Base-by-base conservation (phyloP, 2,329 filamentous ascomycete species). In the Talaromyces sp. region DNA sequence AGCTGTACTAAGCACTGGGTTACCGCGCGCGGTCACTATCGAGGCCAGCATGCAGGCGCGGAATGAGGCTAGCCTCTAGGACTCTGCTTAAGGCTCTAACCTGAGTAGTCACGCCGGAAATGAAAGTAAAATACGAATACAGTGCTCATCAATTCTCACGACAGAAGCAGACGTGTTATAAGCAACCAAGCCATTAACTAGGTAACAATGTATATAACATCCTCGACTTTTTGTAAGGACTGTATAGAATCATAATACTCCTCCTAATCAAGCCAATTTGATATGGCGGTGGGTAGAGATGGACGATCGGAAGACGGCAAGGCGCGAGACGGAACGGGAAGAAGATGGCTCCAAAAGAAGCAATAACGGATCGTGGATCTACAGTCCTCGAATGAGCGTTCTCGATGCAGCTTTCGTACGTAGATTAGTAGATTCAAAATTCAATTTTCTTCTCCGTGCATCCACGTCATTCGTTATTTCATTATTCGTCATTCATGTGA, bases 321-420 rank as follows among this genome's bases (percentile, higher is more conserved):
- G 27, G 61, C 49, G 47, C 39, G 52, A 60, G 52, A 62, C 59
- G 64, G 60, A 56, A 66, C 59, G 60, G 60, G 60, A 66, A 62
- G 52, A 62, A 62, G 52, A 63, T 56, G 37, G 50, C 37, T 56
- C 50, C 49, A 50, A 56, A 62, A 56, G 37, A 47, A 19, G 22
- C 19, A 59, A 59, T 59, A 16, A 59, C 54, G 60, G 60, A 63
- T 63, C 60, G 60, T 57, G 61, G 61, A 63, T 57, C 61, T 63
- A 11, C 33, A 57, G 61, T 57, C 52, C 41, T 63, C 61, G 61
- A 63, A 63, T 63, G 27, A 63, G 41, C 37, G 61, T 47, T 16
- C 41, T 37, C 56, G 9, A 59, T 45, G 37, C 56, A 27, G 13
- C 33, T n/a, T 24, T 31, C 27, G 49, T 33, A 33, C 7, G 24